Evolutionary conservation across 805 yeast species (phyloP).

Genomic region (Yarrowia alimentaria): DNA sequence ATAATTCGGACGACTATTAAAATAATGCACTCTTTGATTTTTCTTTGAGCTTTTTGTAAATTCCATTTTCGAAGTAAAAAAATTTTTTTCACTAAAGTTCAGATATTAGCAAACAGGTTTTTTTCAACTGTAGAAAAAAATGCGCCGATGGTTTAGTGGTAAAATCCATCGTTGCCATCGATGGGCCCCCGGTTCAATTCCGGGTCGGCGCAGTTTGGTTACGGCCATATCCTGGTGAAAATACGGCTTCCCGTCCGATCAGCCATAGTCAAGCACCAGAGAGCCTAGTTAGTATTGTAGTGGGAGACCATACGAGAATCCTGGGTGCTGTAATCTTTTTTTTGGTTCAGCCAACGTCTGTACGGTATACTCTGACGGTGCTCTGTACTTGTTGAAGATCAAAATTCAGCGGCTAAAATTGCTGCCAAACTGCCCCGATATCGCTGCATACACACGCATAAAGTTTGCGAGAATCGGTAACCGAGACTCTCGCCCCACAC

Average conservation of each 20-base stretch:
- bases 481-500: slow-evolving; percentile 21
- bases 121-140: too few species aligned
- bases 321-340: slow-evolving; percentile 25
- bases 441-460: slow-evolving; percentile 22
- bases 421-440: slow-evolving; percentile 13
- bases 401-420: slow-evolving; percentile 9
- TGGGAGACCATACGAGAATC: slow-evolving; percentile 27
- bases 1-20: too few species aligned
- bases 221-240: slow-evolving; percentile 26
- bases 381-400: background rate
- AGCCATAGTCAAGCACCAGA: slow-evolving; percentile 27
- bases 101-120: too few species aligned
- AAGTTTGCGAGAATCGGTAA: slow-evolving; percentile 24
- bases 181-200: slow-evolving; percentile 27
- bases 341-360: background rate
- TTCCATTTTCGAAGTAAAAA: too few species aligned
- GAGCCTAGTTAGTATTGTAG: slow-evolving; percentile 25
- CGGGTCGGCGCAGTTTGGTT: slow-evolving; percentile 26
- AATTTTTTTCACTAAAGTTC: too few species aligned
- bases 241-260: slow-evolving; percentile 26
- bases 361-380: background rate
- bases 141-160: slow-evolving; percentile 28
- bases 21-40: too few species aligned
- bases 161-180: slow-evolving; percentile 27
- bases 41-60: too few species aligned